Evolutionary conservation across 371 early-diverging fungal species (phyloP), one percentile per base, ranked within the genome.

Genomic region (Paraphysoderma sedebokerense): DNA sequence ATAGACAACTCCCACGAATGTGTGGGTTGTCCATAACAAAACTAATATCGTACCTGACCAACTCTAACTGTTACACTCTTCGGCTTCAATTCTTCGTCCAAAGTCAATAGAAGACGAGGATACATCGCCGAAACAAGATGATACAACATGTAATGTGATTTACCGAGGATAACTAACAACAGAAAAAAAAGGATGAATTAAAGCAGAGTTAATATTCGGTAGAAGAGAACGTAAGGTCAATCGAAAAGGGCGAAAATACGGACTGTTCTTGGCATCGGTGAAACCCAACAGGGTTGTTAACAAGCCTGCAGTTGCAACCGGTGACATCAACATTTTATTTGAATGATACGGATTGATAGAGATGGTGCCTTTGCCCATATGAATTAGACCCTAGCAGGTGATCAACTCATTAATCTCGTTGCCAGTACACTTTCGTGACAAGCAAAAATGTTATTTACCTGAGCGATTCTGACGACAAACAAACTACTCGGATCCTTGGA

Each of bases 291-390:
- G 55, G 19, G 80, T 80, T 13, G 85, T 70, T 60, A 97, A 65
- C 48, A 97, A 66, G 30, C 92, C 90, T 15, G 87, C 81, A 48
- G 90, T 61, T n/a, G 88, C 88, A 1, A 82, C 82, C 32, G 87
- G 88, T 15, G 87, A 87, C 76, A 97, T 65, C 47, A 97, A 72
- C 53, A 68, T 72, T 42, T 93, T 82, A 62, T 92, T 87, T 39
- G 86, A 74, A 60, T 89, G 87, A 73, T 79, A 85, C 38, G 98
- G 96, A 63, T 89, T 92, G 51, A 93, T 60, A 12, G 92, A 77
- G 76, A 95, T 73, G 1, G 97, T 95, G 22, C 98, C 98, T 71
- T 97, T 95, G 58, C 96, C 95, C 88, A 96, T 85, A 58, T 97
- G 93, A 50, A 97, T 64, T 53, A 98, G 59, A 31, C 98, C 98